Conservation (phyloP, 2,329 filamentous ascomycete genomes). For the Paraphaeosphaeria minitans region DNA sequence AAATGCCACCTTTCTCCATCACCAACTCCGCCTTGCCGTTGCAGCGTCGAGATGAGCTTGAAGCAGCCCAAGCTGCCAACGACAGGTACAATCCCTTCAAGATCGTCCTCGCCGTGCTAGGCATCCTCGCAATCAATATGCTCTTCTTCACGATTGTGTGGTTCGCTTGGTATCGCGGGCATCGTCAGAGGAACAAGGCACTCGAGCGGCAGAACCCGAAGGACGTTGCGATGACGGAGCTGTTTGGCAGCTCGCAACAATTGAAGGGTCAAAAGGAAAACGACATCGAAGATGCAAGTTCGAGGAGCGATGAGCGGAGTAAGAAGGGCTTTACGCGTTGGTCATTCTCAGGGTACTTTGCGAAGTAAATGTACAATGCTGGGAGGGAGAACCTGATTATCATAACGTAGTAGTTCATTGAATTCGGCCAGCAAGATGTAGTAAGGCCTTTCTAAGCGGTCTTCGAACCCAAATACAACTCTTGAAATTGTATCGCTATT, state of each 20-base stretch:
- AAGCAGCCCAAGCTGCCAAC: conserved; percentile 1
- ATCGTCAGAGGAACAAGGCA: not conserved
- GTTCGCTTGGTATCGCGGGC: not conserved
- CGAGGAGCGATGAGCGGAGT: not conserved
- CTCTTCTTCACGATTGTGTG: not conserved
- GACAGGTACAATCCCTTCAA: not conserved
- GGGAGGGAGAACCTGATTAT: too few relatives aligned
- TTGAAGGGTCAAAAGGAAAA: not conserved
- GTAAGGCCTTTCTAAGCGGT: too few relatives aligned
- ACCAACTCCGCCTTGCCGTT: too few relatives aligned
- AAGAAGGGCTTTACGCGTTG: not conserved
- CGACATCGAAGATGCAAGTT: not conserved
- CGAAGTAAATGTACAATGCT: not conserved
- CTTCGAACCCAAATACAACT: too few relatives aligned
- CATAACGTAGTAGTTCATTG: too few relatives aligned
- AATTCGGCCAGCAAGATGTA: too few relatives aligned
- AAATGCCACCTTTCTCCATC: not conserved
- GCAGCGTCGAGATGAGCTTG: not conserved
- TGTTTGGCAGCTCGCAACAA: not conserved
- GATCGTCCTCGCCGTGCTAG: not conserved
- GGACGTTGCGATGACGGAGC: not conserved
- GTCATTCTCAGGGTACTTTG: not conserved
- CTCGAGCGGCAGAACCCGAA: not conserved
- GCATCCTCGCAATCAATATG: not conserved
- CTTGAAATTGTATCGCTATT: too few relatives aligned